phyloP scores from a whole-genome alignment of 208 protist species.

The Trypanosoma vivax region DNA sequence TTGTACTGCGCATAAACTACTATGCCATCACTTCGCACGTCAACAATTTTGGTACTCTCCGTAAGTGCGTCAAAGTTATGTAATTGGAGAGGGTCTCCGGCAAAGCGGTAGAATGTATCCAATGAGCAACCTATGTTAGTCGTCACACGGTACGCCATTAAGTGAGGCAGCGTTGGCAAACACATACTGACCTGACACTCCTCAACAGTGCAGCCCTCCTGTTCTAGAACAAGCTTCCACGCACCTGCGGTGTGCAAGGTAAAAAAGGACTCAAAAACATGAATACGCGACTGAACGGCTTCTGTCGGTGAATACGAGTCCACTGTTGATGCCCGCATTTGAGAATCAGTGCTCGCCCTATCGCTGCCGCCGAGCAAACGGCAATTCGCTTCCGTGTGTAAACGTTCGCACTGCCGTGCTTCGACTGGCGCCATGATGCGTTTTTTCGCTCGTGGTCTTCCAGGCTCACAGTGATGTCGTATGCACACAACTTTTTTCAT shows the following conservation, averaged over 20 bases:
- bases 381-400: too few relatives aligned
- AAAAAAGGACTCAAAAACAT: conserved; percentile 6
- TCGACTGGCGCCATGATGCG: too few relatives aligned
- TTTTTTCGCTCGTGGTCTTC: background rate
- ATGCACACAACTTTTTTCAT: conserved; percentile 7
- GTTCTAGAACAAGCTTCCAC: background rate
- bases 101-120: conserved; percentile 14
- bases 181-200: conserved; percentile 10
- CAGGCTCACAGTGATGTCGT: conserved; percentile 15
- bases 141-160: conserved; percentile 19
- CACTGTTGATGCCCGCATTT: too few relatives aligned
- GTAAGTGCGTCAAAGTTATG: conserved; percentile 12
- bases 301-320: too few relatives aligned
- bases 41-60: background rate
- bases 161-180: conserved; percentile 3
- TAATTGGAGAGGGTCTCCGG: conserved; percentile 14
- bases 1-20: conserved; percentile 6
- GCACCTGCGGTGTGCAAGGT: background rate
- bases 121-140: conserved; percentile 12
- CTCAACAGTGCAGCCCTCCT: conserved; percentile 17
- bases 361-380: too few relatives aligned
- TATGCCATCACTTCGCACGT: background rate
- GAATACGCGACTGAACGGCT: background rate
- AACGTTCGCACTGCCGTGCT: too few relatives aligned
- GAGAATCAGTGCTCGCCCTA: too few relatives aligned